These are phyloP conservation scores for Colletotrichum neosansevieriae DNA, from an alignment of 2,329 filamentous ascomycete species.

Conservation along the genomic window DNA sequence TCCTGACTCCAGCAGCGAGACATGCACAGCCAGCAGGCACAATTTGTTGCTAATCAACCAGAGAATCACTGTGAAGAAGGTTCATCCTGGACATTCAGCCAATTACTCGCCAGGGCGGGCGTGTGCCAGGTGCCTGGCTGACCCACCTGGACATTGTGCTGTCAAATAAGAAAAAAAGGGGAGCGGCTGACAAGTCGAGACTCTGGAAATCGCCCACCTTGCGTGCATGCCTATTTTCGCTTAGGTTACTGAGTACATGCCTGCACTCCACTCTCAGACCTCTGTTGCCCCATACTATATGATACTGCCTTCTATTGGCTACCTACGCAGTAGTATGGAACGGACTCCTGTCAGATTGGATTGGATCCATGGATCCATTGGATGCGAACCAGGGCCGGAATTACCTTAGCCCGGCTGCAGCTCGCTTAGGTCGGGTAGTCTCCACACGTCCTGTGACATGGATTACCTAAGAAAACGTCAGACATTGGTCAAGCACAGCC, in stretches of 20 bases:
- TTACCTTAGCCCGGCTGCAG: not conserved
- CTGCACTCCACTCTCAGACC: not conserved
- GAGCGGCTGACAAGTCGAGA: constrained; percentile 25
- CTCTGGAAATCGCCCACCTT: constrained; percentile 5
- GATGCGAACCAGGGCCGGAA: constrained; percentile 19
- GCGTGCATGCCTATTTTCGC: constrained; percentile 13
- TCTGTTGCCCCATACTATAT: no score
- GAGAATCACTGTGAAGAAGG: not conserved
- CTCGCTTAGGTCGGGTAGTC: not conserved
- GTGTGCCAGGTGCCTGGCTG: not conserved
- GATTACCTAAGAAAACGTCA: constrained; percentile 7
- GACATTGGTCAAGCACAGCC: constrained; percentile 15
- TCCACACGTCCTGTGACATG: no score
- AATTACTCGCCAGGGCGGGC: constrained; percentile 8
- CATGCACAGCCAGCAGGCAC: constrained; percentile 26
- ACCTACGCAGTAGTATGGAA: no score
- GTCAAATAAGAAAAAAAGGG: constrained; percentile 8
- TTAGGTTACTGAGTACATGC: not conserved
- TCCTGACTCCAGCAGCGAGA: not conserved
- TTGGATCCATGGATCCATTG: no score
- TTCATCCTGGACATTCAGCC: not conserved
- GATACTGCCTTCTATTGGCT: constrained; percentile 12
- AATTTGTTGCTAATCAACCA: not conserved
- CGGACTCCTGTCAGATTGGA: not conserved
- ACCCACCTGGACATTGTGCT: constrained; percentile 28